Percentiles rank a stretch among this genome's conserved stretches.
Evolutionary conservation across 2,329 filamentous ascomycete genomes (phyloP).

Genomic region (Neofusicoccum sp.): DNA sequence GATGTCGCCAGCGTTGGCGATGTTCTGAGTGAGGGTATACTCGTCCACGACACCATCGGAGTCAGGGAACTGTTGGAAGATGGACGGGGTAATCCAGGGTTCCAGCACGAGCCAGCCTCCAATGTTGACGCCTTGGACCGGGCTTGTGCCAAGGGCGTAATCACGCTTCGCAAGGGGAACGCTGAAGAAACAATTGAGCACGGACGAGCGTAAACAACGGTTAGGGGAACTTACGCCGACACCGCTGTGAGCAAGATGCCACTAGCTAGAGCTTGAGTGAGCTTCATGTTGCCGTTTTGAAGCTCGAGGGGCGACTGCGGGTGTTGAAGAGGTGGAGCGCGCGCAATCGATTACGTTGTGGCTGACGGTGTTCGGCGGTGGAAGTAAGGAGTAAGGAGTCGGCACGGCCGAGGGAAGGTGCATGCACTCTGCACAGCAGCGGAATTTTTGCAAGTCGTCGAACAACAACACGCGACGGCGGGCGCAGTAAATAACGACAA

Average conservation of each 20-base stretch:
- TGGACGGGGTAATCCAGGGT: conserved; percentile 61
- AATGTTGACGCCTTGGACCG: conserved; percentile 53
- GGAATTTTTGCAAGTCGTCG: too few relatives aligned
- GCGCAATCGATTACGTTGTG: not conserved
- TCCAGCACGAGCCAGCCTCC: conserved; percentile 55
- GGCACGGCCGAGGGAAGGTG: too few relatives aligned
- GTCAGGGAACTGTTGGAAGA: conserved; percentile 47
- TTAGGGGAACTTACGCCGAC: not conserved
- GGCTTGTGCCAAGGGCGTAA: conserved; percentile 11
- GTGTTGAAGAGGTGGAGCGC: not conserved
- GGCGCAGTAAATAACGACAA: too few relatives aligned
- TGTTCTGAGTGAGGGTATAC: conserved; percentile 52
- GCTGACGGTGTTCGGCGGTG: not conserved
- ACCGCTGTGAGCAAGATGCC: conserved; percentile 1
- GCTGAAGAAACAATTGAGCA: not conserved
- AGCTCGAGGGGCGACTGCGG: not conserved
- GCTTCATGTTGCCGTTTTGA: conserved; percentile 7
- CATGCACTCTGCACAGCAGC: too few relatives aligned
- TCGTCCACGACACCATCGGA: conserved; percentile 49
- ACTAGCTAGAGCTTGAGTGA: not conserved
- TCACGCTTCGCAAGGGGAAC: conserved; percentile 10
- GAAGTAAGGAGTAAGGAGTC: not conserved
- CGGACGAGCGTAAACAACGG: not conserved
- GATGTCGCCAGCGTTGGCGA: conserved; percentile 47
- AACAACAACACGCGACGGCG: too few relatives aligned